A percentile compares a stretch with the other conserved stretches of the same genome.
These are phyloP conservation scores for Berberis vulgaris DNA, from an alignment of 164 flowering plant species.

Conservation along the genomic window DNA sequence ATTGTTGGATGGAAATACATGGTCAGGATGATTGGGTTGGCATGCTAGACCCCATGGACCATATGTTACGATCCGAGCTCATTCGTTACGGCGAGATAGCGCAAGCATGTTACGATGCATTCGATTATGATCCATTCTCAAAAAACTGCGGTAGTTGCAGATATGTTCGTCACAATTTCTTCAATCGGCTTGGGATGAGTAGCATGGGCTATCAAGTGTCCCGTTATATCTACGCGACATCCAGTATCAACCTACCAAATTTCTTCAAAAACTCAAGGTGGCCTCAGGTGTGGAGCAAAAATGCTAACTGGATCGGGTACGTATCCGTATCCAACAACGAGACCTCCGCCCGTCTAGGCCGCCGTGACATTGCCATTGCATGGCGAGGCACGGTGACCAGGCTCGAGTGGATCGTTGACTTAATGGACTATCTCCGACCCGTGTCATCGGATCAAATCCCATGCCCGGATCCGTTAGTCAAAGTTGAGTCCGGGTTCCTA, in stretches of 20 bases:
- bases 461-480: conserved; percentile 49
- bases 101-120: conserved; percentile 73
- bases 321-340: conserved; percentile 73
- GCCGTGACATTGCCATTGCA: conserved; percentile 66
- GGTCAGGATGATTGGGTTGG: conserved; percentile 70
- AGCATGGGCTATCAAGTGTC: conserved; percentile 45
- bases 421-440: conserved; percentile 49
- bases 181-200: conserved; percentile 29
- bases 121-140: conserved; percentile 63
- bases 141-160: conserved; percentile 61
- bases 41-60: conserved; percentile 64
- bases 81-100: conserved; percentile 84
- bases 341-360: conserved; percentile 43
- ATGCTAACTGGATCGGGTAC: conserved; percentile 90
- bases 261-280: conserved; percentile 53
- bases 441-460: conserved; percentile 29
- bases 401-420: conserved; percentile 67
- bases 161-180: conserved; percentile 31
- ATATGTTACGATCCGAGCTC: conserved; percentile 48
- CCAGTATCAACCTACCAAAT: conserved; percentile 55
- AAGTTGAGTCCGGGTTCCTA: conserved; percentile 70
- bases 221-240: conserved; percentile 65
- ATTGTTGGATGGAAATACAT: conserved; percentile 50
- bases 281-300: conserved; percentile 55
- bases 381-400: conserved; percentile 90